phyloP scores from a whole-genome alignment of 352 stramenopile genomes.

The Elongisporangium undulatum region DNA sequence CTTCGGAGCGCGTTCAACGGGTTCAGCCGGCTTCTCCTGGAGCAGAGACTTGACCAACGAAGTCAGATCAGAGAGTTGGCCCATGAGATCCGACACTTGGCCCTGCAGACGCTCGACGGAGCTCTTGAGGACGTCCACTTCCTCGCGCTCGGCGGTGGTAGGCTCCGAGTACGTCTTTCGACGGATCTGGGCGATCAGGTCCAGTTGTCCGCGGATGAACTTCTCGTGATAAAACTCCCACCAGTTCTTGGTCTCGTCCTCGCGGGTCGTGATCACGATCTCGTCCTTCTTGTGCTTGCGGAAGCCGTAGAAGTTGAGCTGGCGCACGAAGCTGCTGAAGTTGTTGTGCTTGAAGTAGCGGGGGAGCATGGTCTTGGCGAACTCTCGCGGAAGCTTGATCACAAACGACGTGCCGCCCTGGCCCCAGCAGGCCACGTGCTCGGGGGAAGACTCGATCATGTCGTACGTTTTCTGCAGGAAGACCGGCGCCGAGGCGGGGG shows the following conservation, averaged over 20 bases:
- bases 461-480: constrained; percentile 94
- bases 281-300: constrained; percentile 91
- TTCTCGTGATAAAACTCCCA: constrained; percentile 93
- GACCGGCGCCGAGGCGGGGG: constrained; percentile 40
- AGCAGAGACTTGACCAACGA: constrained; percentile 69
- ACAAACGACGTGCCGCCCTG: constrained; percentile 84
- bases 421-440: constrained; percentile 74
- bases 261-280: constrained; percentile 70
- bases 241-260: constrained; percentile 83
- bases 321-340: constrained; percentile 91
- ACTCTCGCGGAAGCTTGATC: constrained; percentile 90
- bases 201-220: constrained; percentile 80
- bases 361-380: constrained; percentile 88
- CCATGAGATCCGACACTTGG: constrained; percentile 77
- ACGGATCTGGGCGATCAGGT: constrained; percentile 85
- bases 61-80: constrained; percentile 67
- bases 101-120: constrained; percentile 68
- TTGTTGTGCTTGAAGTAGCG: constrained; percentile 96
- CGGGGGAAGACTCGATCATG: constrained; percentile 89
- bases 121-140: constrained; percentile 72
- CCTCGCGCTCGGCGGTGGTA: constrained; percentile 64
- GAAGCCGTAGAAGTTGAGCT: constrained; percentile 94
- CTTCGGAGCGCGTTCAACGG: constrained; percentile 29
- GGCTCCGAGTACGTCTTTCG: constrained; percentile 87
- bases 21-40: constrained; percentile 36